phyloP scores from a whole-genome alignment of 1,139 yeast genomes.

The Debaryomyces singareniensis region DNA sequence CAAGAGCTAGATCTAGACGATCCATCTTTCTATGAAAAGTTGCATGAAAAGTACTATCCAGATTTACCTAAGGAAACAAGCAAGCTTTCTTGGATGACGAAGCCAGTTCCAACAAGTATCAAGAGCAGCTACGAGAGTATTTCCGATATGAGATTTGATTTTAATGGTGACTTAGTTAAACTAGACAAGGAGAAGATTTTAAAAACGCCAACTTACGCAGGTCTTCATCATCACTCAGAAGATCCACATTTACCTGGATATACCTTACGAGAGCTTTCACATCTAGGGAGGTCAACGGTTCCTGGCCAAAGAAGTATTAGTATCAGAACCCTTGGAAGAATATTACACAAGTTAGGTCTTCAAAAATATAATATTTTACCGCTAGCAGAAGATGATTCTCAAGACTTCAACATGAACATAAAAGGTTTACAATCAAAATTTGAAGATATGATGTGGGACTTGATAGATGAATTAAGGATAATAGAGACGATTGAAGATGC shows the following conservation, averaged over 20 bases:
- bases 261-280: slow-evolving; percentile 76
- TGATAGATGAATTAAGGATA: slow-evolving; percentile 58
- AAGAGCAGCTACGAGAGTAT: slow-evolving; percentile 53
- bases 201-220: slow-evolving; percentile 53
- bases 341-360: slow-evolving; percentile 72
- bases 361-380: slow-evolving; percentile 52
- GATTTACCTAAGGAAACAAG: slow-evolving; percentile 79
- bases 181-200: slow-evolving; percentile 24
- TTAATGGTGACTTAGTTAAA: slow-evolving; percentile 68
- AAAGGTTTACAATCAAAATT: slow-evolving; percentile 38
- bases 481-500: slow-evolving; percentile 71
- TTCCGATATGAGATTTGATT: slow-evolving; percentile 77
- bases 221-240: slow-evolving; percentile 88
- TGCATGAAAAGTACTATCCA: slow-evolving; percentile 85
- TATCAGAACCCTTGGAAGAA: slow-evolving; percentile 79
- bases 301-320: slow-evolving; percentile 86
- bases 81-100: slow-evolving; percentile 85
- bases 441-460: slow-evolving; percentile 68
- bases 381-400: slow-evolving; percentile 23
- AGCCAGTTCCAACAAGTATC: slow-evolving; percentile 46
- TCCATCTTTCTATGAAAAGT: slow-evolving; percentile 69
- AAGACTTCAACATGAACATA: slow-evolving; percentile 31
- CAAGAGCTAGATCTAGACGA: slow-evolving; percentile 56
- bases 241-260: slow-evolving; percentile 91
- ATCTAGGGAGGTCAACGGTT: slow-evolving; percentile 69